Evolutionary conservation across 1,284 basidiomycete species (phyloP).

Genomic region (Taiwanofungus camphoratus): DNA sequence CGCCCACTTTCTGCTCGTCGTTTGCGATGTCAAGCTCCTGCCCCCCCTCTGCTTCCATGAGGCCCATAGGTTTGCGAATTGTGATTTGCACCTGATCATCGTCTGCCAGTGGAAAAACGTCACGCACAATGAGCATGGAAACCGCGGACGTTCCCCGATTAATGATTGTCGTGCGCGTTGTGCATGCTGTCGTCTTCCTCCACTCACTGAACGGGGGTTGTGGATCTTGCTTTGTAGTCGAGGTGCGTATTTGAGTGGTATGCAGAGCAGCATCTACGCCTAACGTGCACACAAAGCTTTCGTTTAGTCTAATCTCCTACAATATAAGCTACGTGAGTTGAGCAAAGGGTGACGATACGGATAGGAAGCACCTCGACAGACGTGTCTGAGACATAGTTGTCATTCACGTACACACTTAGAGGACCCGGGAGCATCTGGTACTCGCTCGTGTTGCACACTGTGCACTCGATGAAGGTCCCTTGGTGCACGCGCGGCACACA

Average conservation of each 20-base stretch:
- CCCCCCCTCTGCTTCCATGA: slow-evolving; percentile 41
- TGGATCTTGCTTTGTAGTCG: slow-evolving; percentile 28
- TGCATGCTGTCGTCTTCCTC: slow-evolving; percentile 38
- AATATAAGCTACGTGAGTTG: background rate
- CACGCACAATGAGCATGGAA: slow-evolving; percentile 39
- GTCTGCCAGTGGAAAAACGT: slow-evolving; percentile 39
- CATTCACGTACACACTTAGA: slow-evolving; percentile 46
- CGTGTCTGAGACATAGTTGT: slow-evolving; percentile 44
- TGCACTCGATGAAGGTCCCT: slow-evolving; percentile 38
- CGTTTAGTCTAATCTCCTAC: slow-evolving; percentile 42
- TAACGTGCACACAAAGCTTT: slow-evolving; percentile 50
- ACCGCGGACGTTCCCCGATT: slow-evolving; percentile 45
- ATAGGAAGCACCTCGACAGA: slow-evolving; percentile 33
- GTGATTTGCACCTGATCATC: slow-evolving; percentile 38
- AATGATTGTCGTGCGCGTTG: slow-evolving; percentile 37
- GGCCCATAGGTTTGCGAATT: slow-evolving; percentile 39
- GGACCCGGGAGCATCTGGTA: slow-evolving; percentile 46
- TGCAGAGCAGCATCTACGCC: slow-evolving; percentile 44
- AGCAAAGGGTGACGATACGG: background rate
- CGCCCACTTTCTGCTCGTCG: background rate
- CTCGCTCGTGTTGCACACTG: slow-evolving; percentile 47
- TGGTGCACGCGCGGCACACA: slow-evolving; percentile 42
- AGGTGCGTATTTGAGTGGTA: slow-evolving; percentile 40
- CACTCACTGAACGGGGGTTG: slow-evolving; percentile 35
- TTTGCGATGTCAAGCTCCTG: slow-evolving; percentile 29